Percentiles rank a stretch among this genome's conserved stretches.
Conservation (phyloP, 805 yeast genomes). For the Kuraishia cidri region DNA sequence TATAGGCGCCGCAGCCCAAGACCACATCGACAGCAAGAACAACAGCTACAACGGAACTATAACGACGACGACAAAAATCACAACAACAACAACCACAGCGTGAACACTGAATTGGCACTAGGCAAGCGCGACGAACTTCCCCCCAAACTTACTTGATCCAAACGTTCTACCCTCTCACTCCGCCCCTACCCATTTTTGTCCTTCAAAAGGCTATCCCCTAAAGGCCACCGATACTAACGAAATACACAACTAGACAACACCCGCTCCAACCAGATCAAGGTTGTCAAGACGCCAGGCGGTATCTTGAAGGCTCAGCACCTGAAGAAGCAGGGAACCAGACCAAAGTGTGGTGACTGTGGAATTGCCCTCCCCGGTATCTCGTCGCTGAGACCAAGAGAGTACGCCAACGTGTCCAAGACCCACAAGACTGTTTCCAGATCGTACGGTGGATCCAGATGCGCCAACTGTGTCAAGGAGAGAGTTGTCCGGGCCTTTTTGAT, state of each 20-base stretch:
- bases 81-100: too few species aligned
- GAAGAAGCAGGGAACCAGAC: conserved; percentile 83
- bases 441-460: conserved; percentile 99
- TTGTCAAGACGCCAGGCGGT: conserved; percentile 99
- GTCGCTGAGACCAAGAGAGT: conserved; percentile 96
- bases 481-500: conserved; percentile 98
- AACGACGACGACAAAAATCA: too few species aligned
- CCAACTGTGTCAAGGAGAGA: conserved; percentile 98
- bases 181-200: too few species aligned
- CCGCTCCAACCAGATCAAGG: conserved; percentile 98
- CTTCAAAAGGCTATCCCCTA: too few species aligned
- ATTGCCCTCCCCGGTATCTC: conserved; percentile 60
- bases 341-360: conserved; percentile 88
- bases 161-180: too few species aligned
- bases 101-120: too few species aligned
- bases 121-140: too few species aligned
- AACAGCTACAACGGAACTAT: too few species aligned
- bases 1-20: too few species aligned
- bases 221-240: too few species aligned
- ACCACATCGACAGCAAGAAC: too few species aligned
- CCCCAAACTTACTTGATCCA: too few species aligned
- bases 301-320: conserved; percentile 96
- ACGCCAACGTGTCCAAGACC: conserved; percentile 91
- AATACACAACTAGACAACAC: conserved; percentile 99
- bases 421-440: conserved; percentile 98